Percentiles rank a stretch among this genome's conserved stretches.
Evolutionary conservation across 2,329 filamentous ascomycete genomes (phyloP).

Genomic region (Escovopsis sp.): DNA sequence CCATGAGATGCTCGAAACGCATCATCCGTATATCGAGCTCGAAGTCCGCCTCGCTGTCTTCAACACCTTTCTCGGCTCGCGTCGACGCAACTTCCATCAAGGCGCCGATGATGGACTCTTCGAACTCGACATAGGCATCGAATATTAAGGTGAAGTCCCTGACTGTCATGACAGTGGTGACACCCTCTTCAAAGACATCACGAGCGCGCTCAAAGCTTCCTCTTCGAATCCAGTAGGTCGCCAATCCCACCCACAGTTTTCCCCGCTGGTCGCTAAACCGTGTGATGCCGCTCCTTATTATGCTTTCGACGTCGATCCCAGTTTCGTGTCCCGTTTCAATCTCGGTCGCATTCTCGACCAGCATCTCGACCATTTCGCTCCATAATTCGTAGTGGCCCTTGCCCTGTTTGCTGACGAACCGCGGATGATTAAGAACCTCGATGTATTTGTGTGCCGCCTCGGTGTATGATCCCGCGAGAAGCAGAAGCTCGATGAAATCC

Average conservation of each 20-base stretch:
- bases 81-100: slow-evolving; percentile 77
- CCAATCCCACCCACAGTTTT: slow-evolving; percentile 86
- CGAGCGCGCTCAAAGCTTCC: slow-evolving; percentile 86
- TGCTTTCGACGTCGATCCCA: slow-evolving; percentile 80
- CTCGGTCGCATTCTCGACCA: slow-evolving; percentile 80
- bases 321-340: slow-evolving; percentile 68
- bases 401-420: slow-evolving; percentile 81
- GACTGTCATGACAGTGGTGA: slow-evolving; percentile 97
- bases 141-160: slow-evolving; percentile 95
- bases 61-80: slow-evolving; percentile 62
- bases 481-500: slow-evolving; percentile 82
- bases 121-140: slow-evolving; percentile 91
- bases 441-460: slow-evolving; percentile 89
- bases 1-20: slow-evolving; percentile 96
- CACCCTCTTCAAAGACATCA: slow-evolving; percentile 89
- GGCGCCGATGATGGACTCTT: slow-evolving; percentile 84
- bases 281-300: slow-evolving; percentile 81
- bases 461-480: slow-evolving; percentile 70
- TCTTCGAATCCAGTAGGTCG: slow-evolving; percentile 90
- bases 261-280: slow-evolving; percentile 89
- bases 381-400: slow-evolving; percentile 95
- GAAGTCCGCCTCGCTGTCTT: slow-evolving; percentile 76
- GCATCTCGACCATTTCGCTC: slow-evolving; percentile 91
- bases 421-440: slow-evolving; percentile 75
- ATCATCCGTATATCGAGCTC: slow-evolving; percentile 95